A percentile compares a stretch with the other conserved stretches of the same genome.
phyloP scores from a whole-genome alignment of 305 asterid genomes.

The Euphrasia arctica region DNA sequence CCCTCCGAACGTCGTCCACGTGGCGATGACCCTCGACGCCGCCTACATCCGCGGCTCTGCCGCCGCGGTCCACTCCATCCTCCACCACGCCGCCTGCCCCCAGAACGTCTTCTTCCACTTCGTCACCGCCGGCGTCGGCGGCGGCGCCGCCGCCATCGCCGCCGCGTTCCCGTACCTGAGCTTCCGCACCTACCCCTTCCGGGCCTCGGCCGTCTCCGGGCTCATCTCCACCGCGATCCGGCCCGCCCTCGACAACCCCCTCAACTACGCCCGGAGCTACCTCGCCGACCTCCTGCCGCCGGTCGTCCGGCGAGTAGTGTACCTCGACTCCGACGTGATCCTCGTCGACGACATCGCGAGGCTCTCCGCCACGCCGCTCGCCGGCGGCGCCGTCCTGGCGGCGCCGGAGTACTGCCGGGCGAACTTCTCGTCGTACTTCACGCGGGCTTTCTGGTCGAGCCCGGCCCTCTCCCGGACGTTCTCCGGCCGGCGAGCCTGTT shows the following conservation, averaged over 20 bases:
- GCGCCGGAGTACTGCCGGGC: slow-evolving; percentile 94
- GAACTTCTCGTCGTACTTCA: slow-evolving; percentile 79
- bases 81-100: slow-evolving; percentile 85
- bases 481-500: slow-evolving; percentile 63
- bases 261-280: slow-evolving; percentile 86
- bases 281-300: slow-evolving; percentile 64
- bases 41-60: slow-evolving; percentile 86
- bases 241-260: slow-evolving; percentile 82
- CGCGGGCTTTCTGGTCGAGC: slow-evolving; percentile 78
- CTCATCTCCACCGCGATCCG: slow-evolving; percentile 87
- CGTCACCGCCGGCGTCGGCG: slow-evolving; percentile 48
- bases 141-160: slow-evolving; percentile 48
- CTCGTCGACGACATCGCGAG: slow-evolving; percentile 86
- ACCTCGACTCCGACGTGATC: slow-evolving; percentile 76
- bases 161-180: slow-evolving; percentile 71
- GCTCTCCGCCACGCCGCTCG: slow-evolving; percentile 51
- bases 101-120: slow-evolving; percentile 66
- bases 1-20: slow-evolving; percentile 56
- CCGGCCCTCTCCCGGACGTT: slow-evolving; percentile 72
- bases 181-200: slow-evolving; percentile 56
- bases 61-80: slow-evolving; percentile 79
- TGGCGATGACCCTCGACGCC: slow-evolving; percentile 52
- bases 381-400: slow-evolving; percentile 49
- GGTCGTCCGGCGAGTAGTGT: slow-evolving; percentile 67
- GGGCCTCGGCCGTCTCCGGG: slow-evolving; percentile 53